These are phyloP conservation scores for Elaeis guineensis DNA, from an alignment of 176 grass and related monocot species.

Conservation along the genomic window DNA sequence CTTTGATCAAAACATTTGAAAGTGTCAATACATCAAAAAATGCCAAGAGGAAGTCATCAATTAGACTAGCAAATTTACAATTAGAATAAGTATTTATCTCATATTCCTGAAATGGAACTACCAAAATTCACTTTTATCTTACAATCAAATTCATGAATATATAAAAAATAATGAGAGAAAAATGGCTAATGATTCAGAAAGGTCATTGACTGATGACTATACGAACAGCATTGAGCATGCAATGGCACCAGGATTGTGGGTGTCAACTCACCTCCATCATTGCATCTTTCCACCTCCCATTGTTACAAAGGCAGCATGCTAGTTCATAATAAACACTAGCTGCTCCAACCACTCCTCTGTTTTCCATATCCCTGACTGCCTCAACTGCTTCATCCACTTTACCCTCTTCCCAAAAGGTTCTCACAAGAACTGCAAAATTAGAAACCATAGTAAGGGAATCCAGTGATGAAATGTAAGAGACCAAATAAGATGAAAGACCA, in stretches of 20 bases:
- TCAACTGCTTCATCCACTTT: conserved; percentile 72
- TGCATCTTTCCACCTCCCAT: conserved; percentile 90
- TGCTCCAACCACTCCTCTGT: conserved; percentile 73
- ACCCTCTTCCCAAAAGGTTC: conserved; percentile 73
- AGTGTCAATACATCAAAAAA: no score
- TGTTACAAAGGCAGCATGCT: conserved; percentile 77
- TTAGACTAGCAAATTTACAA: no score
- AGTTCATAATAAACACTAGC: conserved; percentile 88
- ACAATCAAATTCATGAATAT: no score
- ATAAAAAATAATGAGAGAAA: no score
- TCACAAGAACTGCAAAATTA: conserved; percentile 64
- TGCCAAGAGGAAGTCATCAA: no score
- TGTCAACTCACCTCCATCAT: conserved; percentile 55
- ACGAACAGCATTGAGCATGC: not conserved
- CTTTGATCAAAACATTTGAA: no score
- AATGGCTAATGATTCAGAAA: no score
- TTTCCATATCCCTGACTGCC: conserved; percentile 79
- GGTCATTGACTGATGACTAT: no score
- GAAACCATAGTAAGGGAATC: conserved; percentile 19
- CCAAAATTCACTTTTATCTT: no score
- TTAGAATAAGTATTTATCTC: no score
- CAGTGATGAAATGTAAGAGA: not conserved
- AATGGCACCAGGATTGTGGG: not conserved
- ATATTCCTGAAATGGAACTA: no score
- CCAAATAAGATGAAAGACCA: no score